These are phyloP conservation scores for Penicillium capsulatum DNA, from an alignment of 2,329 filamentous ascomycete genomes.

Conservation along the genomic window DNA sequence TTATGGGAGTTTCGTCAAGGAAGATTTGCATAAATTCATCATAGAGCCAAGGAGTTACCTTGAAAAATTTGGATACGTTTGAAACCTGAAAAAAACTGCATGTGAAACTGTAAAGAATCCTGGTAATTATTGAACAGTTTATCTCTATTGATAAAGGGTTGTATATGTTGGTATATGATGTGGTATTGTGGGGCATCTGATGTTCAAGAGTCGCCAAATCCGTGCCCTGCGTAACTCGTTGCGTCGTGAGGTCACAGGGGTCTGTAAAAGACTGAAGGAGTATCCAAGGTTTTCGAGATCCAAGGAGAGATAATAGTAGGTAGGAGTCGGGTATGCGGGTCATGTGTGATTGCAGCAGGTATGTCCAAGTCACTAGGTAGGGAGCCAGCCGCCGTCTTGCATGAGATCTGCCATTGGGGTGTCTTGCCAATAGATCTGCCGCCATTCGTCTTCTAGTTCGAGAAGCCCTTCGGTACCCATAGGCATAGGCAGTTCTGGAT, in stretches of 20 bases:
- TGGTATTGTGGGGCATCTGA: conserved; percentile 18
- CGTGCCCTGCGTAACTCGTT: conserved; percentile 22
- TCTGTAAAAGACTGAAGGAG: background rate
- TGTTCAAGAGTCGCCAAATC: conserved; percentile 8
- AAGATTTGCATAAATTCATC: background rate
- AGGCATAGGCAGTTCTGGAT: conserved; percentile 35
- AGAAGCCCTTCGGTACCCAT: conserved; percentile 38
- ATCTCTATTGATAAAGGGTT: conserved; percentile 17
- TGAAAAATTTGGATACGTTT: no score
- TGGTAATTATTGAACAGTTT: conserved; percentile 17
- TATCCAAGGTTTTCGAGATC: background rate
- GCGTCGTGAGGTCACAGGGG: conserved; percentile 15
- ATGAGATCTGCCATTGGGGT: conserved; percentile 41
- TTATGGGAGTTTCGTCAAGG: background rate
- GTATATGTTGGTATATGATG: conserved; percentile 18
- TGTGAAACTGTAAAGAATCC: conserved; percentile 5
- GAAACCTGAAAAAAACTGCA: background rate
- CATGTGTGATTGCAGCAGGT: background rate
- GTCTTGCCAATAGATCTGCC: conserved; percentile 45
- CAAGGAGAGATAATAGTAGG: background rate
- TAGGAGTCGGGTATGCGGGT: background rate
- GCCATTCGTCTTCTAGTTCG: conserved; percentile 44
- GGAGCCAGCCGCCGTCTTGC: conserved; percentile 40
- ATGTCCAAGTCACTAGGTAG: conserved; percentile 2
- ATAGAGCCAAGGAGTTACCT: no score